phyloP scores from a whole-genome alignment of 352 stramenopile species.

The Elongisporangium prolatum region DNA sequence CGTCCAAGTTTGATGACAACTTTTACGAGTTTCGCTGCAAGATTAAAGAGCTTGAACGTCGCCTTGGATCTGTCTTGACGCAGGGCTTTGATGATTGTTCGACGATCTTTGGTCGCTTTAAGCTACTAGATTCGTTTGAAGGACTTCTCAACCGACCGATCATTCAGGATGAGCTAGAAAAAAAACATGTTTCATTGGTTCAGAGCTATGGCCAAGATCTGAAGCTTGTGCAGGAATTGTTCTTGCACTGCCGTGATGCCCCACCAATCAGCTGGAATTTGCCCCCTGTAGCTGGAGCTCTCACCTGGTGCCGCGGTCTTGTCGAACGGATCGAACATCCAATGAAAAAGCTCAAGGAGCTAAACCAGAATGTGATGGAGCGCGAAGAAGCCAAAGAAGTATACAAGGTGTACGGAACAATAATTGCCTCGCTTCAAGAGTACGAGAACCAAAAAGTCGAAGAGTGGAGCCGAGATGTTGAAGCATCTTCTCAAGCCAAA shows the following conservation, averaged over 20 bases:
- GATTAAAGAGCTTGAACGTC: constrained; percentile 97
- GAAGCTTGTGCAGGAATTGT: constrained; percentile 96
- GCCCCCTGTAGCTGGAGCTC: constrained; percentile 91
- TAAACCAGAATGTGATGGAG: constrained; percentile 96
- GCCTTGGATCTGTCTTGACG: constrained; percentile 94
- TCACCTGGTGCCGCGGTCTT: constrained; percentile 95
- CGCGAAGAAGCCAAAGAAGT: constrained; percentile 98
- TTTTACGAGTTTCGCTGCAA: constrained; percentile 97
- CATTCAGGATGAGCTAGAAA: constrained; percentile 96
- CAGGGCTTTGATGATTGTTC: constrained; percentile 97
- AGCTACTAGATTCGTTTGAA: constrained; percentile 97
- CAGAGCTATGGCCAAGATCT: constrained; percentile 96
- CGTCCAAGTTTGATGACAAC: constrained; percentile 96
- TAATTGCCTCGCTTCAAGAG: constrained; percentile 95
- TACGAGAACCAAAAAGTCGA: constrained; percentile 97
- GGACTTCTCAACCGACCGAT: constrained; percentile 92
- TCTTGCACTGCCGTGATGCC: constrained; percentile 90
- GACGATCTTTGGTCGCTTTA: constrained; percentile 97
- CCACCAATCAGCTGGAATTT: constrained; percentile 95
- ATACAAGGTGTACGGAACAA: constrained; percentile 95
- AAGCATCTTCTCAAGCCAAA: constrained; percentile 93
- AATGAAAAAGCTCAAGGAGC: constrained; percentile 95
- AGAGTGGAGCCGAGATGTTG: constrained; percentile 95
- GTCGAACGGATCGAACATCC: constrained; percentile 95
- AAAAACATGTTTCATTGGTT: constrained; percentile 96